These are phyloP conservation scores for Juncus inflexus DNA, from an alignment of 176 grass and related monocot genomes.

Conservation along the genomic window DNA sequence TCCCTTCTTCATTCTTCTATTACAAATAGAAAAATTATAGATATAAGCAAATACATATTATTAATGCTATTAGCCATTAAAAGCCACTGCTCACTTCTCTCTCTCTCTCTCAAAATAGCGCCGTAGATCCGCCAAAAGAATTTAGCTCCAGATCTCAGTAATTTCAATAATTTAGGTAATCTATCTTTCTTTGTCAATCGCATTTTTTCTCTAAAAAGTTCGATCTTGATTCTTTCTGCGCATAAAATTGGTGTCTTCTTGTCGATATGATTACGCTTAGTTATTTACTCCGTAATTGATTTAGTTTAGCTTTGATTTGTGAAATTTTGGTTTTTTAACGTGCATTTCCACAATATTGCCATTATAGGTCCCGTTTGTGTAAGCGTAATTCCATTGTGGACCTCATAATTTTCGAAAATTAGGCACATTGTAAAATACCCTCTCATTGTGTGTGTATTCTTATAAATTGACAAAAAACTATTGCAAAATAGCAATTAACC, in stretches of 20 bases:
- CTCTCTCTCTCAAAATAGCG: not conserved
- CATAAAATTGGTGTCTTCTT: not conserved
- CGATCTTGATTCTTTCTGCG: slow-evolving; percentile 3
- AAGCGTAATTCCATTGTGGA: slow-evolving; percentile 1
- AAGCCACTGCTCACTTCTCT: slow-evolving; percentile 15
- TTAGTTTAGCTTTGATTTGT: not conserved
- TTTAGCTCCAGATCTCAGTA: slow-evolving; percentile 1
- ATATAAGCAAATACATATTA: no score
- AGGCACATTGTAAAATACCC: not conserved
- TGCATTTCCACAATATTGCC: not conserved
- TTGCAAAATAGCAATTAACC: no score
- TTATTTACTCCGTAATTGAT: not conserved
- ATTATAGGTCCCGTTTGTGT: not conserved
- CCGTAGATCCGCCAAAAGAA: slow-evolving; percentile 8
- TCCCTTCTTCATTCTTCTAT: no score
- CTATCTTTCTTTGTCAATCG: not conserved
- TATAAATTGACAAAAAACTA: no score
- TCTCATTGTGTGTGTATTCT: no score
- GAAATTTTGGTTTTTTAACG: not conserved
- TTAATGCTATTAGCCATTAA: not conserved
- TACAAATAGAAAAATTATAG: not conserved
- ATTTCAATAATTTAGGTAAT: not conserved
- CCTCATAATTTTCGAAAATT: not conserved
- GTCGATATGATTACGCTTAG: not conserved
- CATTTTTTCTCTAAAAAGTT: not conserved